Evolutionary conservation across 2,329 filamentous ascomycete genomes (phyloP).

Genomic region (Talaromyces sp.): DNA sequence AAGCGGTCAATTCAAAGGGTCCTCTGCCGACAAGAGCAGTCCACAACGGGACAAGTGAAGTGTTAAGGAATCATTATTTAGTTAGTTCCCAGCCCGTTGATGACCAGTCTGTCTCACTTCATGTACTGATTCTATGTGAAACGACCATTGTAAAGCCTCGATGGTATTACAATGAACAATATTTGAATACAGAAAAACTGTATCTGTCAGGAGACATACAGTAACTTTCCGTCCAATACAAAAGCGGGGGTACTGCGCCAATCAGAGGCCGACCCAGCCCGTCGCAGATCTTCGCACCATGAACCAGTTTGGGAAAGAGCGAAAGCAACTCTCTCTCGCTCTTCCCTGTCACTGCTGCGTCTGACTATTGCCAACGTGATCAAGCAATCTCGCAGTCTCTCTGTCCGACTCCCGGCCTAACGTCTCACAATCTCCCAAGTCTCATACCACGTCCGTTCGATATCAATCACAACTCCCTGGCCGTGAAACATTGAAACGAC

Average conservation of each 20-base stretch:
- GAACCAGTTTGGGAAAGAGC: neutral
- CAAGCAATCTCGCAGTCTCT: neutral
- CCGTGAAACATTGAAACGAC: neutral
- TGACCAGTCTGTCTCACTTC: neutral
- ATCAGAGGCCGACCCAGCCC: neutral
- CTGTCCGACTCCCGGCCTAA: neutral
- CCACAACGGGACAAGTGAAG: neutral
- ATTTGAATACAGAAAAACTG: neutral
- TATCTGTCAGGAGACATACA: neutral
- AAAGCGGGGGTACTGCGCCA: neutral
- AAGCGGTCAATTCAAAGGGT: neutral
- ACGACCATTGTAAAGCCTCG: neutral
- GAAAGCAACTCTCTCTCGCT: neutral
- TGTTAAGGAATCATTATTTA: no score
- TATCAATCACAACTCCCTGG: no score
- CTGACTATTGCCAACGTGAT: neutral
- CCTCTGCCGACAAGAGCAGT: neutral
- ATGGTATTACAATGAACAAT: neutral
- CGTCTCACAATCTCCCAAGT: neutral
- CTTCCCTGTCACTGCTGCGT: neutral
- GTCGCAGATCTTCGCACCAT: slow-evolving; percentile 5
- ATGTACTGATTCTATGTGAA: neutral
- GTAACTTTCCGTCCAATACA: neutral
- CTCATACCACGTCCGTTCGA: neutral
- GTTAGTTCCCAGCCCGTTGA: no score